phyloP scores from a whole-genome alignment of 148 eudicot species.

The Euryodendron excelsum region DNA sequence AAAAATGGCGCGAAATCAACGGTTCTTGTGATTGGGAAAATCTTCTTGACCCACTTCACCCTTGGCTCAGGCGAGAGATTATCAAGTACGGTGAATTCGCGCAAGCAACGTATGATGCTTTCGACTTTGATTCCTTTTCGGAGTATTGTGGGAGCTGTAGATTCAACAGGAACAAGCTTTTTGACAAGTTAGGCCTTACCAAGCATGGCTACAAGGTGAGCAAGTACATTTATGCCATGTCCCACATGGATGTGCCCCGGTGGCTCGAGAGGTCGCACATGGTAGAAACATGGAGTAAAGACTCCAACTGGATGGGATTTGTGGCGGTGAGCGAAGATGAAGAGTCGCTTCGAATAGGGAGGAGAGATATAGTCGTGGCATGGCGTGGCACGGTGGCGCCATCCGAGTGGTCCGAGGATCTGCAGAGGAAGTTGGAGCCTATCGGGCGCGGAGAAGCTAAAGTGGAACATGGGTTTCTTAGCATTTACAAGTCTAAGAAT shows the following conservation, averaged over 20 bases:
- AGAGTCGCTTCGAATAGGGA: conserved; percentile 46
- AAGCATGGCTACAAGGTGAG: conserved; percentile 52
- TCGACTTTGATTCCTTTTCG: conserved; percentile 56
- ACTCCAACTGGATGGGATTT: conserved; percentile 82
- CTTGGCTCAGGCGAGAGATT: conserved; percentile 52
- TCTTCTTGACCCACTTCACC: conserved; percentile 54
- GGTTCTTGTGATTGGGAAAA: conserved; percentile 44
- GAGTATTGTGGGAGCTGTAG: conserved; percentile 72
- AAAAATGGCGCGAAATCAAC: conserved; percentile 48
- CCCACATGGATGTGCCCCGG: conserved; percentile 51
- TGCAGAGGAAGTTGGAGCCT: conserved; percentile 50
- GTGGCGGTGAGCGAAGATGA: conserved; percentile 64
- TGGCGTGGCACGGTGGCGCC: conserved; percentile 81
- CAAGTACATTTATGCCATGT: conserved; percentile 72
- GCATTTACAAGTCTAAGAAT: conserved; percentile 55
- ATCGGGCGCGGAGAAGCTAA: conserved; percentile 53
- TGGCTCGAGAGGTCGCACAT: conserved; percentile 60
- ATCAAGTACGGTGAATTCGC: conserved; percentile 77
- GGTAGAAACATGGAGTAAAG: conserved; percentile 58
- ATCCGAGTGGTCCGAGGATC: conserved; percentile 73
- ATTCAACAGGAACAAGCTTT: conserved; percentile 38
- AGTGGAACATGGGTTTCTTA: conserved; percentile 71
- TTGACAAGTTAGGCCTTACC: conserved; percentile 41
- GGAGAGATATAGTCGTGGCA: conserved; percentile 64
- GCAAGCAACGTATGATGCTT: conserved; percentile 77